These are phyloP conservation scores for Xerocomellus amylosporus DNA, from an alignment of 768 basidiomycete genomes.

Conservation along the genomic window DNA sequence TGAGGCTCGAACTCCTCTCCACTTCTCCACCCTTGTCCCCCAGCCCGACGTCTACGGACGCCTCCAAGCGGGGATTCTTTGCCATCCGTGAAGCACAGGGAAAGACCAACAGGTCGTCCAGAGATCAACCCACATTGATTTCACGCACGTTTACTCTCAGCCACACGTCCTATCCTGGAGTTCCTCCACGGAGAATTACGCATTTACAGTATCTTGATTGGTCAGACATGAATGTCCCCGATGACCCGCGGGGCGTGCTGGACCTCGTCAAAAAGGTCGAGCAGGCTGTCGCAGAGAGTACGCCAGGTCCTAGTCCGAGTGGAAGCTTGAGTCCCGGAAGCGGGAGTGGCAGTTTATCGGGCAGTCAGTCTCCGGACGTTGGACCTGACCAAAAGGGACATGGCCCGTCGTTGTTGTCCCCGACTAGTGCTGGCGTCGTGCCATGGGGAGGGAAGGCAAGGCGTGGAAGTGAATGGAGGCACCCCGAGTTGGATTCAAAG, in stretches of 20 bases:
- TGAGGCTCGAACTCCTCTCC: conserved; percentile 55
- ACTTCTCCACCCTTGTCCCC: conserved; percentile 39
- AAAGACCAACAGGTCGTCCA: conserved; percentile 7
- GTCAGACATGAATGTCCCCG: conserved; percentile 96
- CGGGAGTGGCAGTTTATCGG: conserved; percentile 15
- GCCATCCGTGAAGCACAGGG: conserved; percentile 26
- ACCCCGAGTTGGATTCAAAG: conserved; percentile 46
- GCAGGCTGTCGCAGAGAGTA: conserved; percentile 26
- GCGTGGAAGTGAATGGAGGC: conserved; percentile 27
- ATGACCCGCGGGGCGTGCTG: conserved; percentile 72
- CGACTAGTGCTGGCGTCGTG: conserved; percentile 8
- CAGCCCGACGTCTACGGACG: conserved; percentile 34
- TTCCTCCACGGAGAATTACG: conserved; percentile 62
- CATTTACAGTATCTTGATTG: conserved; percentile 94
- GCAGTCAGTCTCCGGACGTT: conserved; percentile 18
- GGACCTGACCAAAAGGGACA: conserved; percentile 1
- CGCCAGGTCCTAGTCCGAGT: conserved; percentile 31
- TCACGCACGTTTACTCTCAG: conserved; percentile 67
- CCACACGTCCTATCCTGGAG: conserved; percentile 57
- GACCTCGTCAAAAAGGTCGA: conserved; percentile 72
- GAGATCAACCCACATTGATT: conserved; percentile 35
- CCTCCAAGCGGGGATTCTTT: conserved; percentile 35
- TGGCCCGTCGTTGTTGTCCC: conserved; percentile 15
- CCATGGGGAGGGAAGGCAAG: conserved; percentile 3
- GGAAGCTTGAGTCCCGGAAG: conserved; percentile 23